Evolutionary conservation across 257 asterid genomes (phyloP), one percentile per base, ranked within the genome.

Genomic region (Knoxia roxburghii): DNA sequence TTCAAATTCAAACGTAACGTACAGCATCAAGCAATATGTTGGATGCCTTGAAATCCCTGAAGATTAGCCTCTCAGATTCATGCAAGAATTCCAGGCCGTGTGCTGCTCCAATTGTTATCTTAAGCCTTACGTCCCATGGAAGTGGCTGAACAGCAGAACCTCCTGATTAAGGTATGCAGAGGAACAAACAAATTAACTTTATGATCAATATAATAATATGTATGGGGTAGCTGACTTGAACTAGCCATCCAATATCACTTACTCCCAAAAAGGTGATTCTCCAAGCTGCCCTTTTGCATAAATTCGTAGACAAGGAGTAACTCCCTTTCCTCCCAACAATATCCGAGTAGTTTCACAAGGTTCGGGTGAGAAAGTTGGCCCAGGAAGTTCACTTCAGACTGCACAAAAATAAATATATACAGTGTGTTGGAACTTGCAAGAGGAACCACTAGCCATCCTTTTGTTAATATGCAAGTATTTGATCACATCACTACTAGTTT

Each of bases 191-290:
- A 61, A 37, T 9, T 37, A 4, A 3, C 9, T 37, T 37, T 37
- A 4, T 37, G 41, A 37, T 37, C 41, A 37, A 3, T 37, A 3
- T 37, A 37, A 9, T 3, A 3, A 37, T 37, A 37, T 9, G 41
- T 3, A 37, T 3, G 41, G 41, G 9, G 41, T 37, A 37, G 41
- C 4, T 48, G 23, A 41, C 5, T 11, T 18, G 23, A 41, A 18
- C 11, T 46, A 55, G 32, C 61, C 27, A 67, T 26, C n/a, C 33
- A 21, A 18, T 20, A 20, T 37, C 40, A 29, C 95, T 82, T 80
- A 91, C 98, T 91, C 77, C 96, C 95, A 68, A 91, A 91, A 1
- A 91, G 94, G 76, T 91, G 98, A 78, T 91, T 89, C 87, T 91
- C 98, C 66, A 91, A 77, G 96, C 96, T 91, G 58, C 98, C 98